These are phyloP conservation scores for Anaeramoeba flamelloides DNA, from an alignment of 78 protist species.

Conservation along the genomic window DNA sequence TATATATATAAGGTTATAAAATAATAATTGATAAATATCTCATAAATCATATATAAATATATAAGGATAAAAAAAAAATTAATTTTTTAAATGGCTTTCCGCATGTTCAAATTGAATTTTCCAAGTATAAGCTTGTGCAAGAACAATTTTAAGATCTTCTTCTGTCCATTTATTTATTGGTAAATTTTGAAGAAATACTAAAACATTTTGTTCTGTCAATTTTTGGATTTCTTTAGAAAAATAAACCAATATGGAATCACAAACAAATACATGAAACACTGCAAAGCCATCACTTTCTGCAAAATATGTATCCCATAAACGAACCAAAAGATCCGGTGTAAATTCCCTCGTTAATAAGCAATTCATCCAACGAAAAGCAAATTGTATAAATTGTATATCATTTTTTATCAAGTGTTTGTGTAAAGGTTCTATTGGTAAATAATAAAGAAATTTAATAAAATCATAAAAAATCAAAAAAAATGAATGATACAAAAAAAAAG, in stretches of 20 bases:
- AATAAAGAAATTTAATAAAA: no score
- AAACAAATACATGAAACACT: slow-evolving; percentile 4
- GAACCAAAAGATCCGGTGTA: neutral
- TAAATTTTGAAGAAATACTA: neutral
- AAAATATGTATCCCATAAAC: slow-evolving; percentile 23
- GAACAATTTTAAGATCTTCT: neutral
- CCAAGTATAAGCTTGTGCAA: slow-evolving; percentile 1
- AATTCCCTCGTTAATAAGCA: slow-evolving; percentile 67
- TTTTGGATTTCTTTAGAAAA: neutral
- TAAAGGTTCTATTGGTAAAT: no score
- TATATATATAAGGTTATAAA: no score
- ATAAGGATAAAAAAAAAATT: no score
- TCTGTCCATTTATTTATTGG: neutral
- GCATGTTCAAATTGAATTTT: neutral
- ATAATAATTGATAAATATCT: no score
- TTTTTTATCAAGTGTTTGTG: slow-evolving; percentile 39
- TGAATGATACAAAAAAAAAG: no score
- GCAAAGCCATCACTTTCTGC: slow-evolving; percentile 1
- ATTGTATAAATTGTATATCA: slow-evolving; percentile 53
- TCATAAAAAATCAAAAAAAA: no score
- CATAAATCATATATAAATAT: no score
- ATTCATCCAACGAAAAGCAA: slow-evolving; percentile 91
- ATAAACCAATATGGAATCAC: neutral
- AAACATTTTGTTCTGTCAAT: neutral
- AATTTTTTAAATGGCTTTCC: no score